Evolutionary conservation across 768 basidiomycete genomes (phyloP), one percentile per base, ranked within the genome.

Genomic region (Russula brevipes): DNA sequence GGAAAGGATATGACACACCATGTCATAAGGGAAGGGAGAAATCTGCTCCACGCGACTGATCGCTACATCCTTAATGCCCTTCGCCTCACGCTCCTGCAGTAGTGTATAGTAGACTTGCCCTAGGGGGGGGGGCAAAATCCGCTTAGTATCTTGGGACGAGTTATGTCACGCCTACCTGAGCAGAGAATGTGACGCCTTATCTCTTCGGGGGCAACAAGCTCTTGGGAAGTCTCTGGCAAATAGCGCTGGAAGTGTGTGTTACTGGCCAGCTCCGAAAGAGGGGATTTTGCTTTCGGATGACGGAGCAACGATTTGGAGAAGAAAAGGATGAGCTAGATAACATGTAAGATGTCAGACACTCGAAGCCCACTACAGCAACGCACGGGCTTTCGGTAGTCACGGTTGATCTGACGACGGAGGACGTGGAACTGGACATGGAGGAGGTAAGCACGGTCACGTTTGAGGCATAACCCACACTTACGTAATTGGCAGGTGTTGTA

Each of bases 371-470:
- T n/a, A n/a, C 41, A 11, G 9, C 16, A 7, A 72, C 83, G 58
- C 70, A 91, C 88, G 50, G 96, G 96, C 79, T 98, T 98, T 71
- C 96, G 87, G 89, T 94, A 98, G 73, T 98, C 97, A 69, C 97
- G 92, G 76, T 94, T 90, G 72, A 91, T 91, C 76, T 98, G 96
- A 65, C 96, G 89, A 75, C 95, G 92, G 54, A 98, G 88, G 63
- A 96, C 92, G 72, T 96, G 95, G 91, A 94, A 97, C 87, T 88
- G 68, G 66, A 61, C 35, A 33, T 30, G 24, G 24, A 35, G 42
- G 39, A 55, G 14, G n/a, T 30, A 17, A 53, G 67, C 55, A 65
- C 3, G 61, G 62, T 53, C 64, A 44, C 66, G 4, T 47, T 65
- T 56, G 19, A 17, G 17, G 47, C 52, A 59, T 1, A n/a, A 39